Percentiles rank a stretch among this genome's conserved stretches.
phyloP scores from a whole-genome alignment of 2,329 filamentous ascomycete species.

The Bipolaris bicolor region DNA sequence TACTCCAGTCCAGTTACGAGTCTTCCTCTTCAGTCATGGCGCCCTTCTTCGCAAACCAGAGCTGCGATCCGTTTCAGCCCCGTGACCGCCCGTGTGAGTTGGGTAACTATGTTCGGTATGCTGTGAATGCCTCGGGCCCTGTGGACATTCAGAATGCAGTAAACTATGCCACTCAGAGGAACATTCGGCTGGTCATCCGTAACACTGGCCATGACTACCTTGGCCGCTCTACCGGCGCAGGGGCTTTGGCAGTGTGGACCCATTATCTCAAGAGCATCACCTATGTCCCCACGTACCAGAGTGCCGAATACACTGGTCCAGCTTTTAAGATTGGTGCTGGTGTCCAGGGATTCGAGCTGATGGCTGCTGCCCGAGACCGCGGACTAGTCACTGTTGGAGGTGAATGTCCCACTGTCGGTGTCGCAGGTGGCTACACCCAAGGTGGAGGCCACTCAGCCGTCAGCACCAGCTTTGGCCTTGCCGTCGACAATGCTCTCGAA shows the following conservation, averaged over 20 bases:
- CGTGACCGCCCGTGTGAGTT: constrained; percentile 25
- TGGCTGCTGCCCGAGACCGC: constrained; percentile 25
- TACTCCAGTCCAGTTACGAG: constrained; percentile 14
- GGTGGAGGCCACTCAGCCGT: constrained; percentile 61
- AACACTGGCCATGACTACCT: constrained; percentile 42
- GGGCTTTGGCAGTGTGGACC: constrained; percentile 28
- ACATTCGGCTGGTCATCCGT: constrained; percentile 37
- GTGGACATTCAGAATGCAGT: constrained; percentile 24
- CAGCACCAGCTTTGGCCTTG: constrained; percentile 50
- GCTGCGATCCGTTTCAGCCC: constrained; percentile 31
- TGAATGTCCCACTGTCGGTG: constrained; percentile 54
- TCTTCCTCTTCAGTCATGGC: constrained; percentile 36
- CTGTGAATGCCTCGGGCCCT: constrained; percentile 24
- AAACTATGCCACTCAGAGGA: constrained; percentile 29
- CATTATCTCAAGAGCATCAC: constrained; percentile 29
- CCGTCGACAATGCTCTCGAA: constrained; percentile 31
- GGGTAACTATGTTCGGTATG: constrained; percentile 32
- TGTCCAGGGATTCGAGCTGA: constrained; percentile 30
- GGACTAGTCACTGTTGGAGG: constrained; percentile 29
- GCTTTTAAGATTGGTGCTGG: constrained; percentile 37
- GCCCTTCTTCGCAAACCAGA: constrained; percentile 32
- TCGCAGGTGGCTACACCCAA: constrained; percentile 39
- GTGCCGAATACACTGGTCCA: constrained; percentile 21
- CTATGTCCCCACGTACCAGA: constrained; percentile 17
- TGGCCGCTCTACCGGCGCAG: constrained; percentile 25